Conservation (phyloP, 192 early-diverging fungal genomes). For the Coemansia sp. region DNA sequence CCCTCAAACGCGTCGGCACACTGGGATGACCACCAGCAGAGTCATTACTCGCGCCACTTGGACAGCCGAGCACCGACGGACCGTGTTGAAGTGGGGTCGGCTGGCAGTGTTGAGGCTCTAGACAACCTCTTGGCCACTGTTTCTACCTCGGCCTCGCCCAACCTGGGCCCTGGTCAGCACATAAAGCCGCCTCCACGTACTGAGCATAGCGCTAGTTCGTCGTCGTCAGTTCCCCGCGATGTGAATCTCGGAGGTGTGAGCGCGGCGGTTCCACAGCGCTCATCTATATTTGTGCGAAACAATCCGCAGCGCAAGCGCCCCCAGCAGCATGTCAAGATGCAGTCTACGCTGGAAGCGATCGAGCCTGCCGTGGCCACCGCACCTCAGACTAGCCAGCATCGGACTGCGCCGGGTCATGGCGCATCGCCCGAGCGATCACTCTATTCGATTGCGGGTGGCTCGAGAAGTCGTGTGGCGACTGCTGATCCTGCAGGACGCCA, state of each 20-base stretch:
- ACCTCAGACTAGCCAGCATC: not conserved
- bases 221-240: constrained; percentile 40
- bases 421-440: not conserved
- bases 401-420: not conserved
- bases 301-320: constrained; percentile 27
- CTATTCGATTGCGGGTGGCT: not conserved
- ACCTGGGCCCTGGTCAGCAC: constrained; percentile 21
- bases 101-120: constrained; percentile 20
- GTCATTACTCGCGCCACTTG: not conserved
- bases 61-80: constrained; percentile 5
- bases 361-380: not conserved
- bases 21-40: constrained; percentile 24
- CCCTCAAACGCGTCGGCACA: constrained; percentile 24
- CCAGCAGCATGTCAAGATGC: constrained; percentile 16
- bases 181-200: constrained; percentile 27
- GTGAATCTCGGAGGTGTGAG: constrained; percentile 11
- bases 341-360: not conserved
- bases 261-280: constrained; percentile 13
- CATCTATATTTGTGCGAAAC: constrained; percentile 31
- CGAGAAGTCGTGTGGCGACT: constrained; percentile 2
- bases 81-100: constrained; percentile 2
- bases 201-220: constrained; percentile 10
- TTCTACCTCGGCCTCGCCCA: constrained; percentile 41
- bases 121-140: constrained; percentile 18
- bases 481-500: constrained; percentile 8